phyloP scores from a whole-genome alignment of 2,329 filamentous ascomycete species.

The Chlorencoelia australis region DNA sequence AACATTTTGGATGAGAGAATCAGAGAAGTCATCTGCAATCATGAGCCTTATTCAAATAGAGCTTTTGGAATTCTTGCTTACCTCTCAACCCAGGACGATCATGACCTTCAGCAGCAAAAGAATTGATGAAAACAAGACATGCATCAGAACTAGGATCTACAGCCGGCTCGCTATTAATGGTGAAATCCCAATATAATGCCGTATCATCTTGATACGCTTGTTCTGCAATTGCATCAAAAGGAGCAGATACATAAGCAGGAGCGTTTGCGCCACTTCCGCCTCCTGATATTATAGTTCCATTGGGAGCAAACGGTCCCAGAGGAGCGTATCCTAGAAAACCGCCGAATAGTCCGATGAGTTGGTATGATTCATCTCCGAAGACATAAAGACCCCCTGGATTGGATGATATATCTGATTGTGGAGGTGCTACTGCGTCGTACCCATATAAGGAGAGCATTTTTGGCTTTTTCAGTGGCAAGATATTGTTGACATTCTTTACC shows the following conservation, averaged over 20 bases:
- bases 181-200: constrained; percentile 49
- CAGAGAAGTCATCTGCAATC: constrained; percentile 43
- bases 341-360: too few species aligned
- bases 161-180: constrained; percentile 31
- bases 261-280: constrained; percentile 31
- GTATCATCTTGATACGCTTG: constrained; percentile 46
- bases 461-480: constrained; percentile 41
- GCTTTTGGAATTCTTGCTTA: not conserved
- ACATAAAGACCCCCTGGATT: too few species aligned
- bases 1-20: constrained; percentile 45
- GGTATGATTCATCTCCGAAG: too few species aligned
- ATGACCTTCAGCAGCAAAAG: constrained; percentile 63
- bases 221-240: constrained; percentile 44
- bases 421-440: constrained; percentile 38
- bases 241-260: constrained; percentile 39
- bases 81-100: constrained; percentile 45
- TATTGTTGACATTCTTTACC: constrained; percentile 47
- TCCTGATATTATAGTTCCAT: constrained; percentile 37
- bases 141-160: constrained; percentile 44
- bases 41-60: not conserved
- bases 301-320: constrained; percentile 35
- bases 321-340: constrained; percentile 20
- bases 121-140: constrained; percentile 59
- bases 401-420: constrained; percentile 28
- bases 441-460: constrained; percentile 47